Percentiles rank a stretch among this genome's conserved stretches.
Conservation (phyloP, 225 moss, liverwort and hornwort genomes). For the Bryoerythrophyllum caledonicum region DNA sequence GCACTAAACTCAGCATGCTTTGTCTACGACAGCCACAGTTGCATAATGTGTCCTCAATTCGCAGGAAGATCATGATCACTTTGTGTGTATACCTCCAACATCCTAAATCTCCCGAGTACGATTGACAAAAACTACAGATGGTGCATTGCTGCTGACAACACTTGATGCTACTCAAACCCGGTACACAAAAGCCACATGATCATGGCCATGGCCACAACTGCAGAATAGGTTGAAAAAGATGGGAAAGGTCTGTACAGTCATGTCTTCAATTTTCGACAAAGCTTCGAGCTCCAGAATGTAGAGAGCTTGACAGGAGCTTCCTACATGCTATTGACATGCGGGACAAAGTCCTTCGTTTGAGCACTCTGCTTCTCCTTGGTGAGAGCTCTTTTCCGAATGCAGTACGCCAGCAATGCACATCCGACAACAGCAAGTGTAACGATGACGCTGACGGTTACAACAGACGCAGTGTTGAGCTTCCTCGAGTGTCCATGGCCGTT, state of each 20-base stretch:
- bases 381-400: slow-evolving; percentile 22
- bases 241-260: background rate
- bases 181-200: background rate
- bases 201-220: background rate
- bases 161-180: background rate
- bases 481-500: background rate
- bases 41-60: background rate
- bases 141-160: background rate
- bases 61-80: background rate
- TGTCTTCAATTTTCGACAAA: background rate
- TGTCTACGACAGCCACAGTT: background rate
- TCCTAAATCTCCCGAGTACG: background rate
- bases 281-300: background rate
- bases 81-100: background rate
- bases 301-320: background rate
- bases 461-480: slow-evolving; percentile 37
- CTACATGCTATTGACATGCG: slow-evolving; percentile 38
- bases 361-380: slow-evolving; percentile 13
- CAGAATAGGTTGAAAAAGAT: background rate
- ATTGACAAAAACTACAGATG: background rate
- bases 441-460: slow-evolving; percentile 41
- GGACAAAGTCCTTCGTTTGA: slow-evolving; percentile 25
- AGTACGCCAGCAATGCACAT: slow-evolving; percentile 15
- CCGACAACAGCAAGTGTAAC: slow-evolving; percentile 36
- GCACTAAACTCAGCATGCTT: background rate